These are phyloP conservation scores for Penicillium sp. DNA, from an alignment of 2,329 filamentous ascomycete genomes.

Conservation along the genomic window DNA sequence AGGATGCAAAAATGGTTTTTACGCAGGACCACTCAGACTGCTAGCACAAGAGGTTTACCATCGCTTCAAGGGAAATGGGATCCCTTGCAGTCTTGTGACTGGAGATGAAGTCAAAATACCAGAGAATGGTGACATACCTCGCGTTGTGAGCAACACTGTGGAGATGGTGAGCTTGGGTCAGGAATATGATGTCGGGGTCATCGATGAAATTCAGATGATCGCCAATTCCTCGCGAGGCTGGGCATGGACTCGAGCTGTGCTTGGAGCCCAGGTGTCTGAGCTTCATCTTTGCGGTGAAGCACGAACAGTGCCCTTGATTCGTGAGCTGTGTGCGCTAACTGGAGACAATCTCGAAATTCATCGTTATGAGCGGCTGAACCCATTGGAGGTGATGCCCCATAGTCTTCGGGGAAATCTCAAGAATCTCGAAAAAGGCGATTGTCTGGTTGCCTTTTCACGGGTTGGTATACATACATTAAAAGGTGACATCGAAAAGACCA, in stretches of 20 bases:
- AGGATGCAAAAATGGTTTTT: constrained; percentile 68
- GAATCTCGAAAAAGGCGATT: constrained; percentile 79
- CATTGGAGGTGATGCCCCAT: constrained; percentile 58
- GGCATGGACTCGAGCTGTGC: constrained; percentile 87
- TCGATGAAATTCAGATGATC: constrained; percentile 99
- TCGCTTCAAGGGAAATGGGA: constrained; percentile 73
- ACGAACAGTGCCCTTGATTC: constrained; percentile 70
- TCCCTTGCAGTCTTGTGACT: constrained; percentile 72
- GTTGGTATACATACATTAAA: constrained; percentile 76
- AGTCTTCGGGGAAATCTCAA: constrained; percentile 60
- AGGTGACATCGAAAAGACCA: constrained; percentile 65
- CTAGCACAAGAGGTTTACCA: constrained; percentile 92
- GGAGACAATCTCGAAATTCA: constrained; percentile 81
- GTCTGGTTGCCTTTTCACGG: constrained; percentile 79
- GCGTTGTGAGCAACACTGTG: constrained; percentile 81
- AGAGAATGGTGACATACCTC: constrained; percentile 45
- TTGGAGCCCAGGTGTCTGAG: constrained; percentile 81
- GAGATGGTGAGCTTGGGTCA: constrained; percentile 68
- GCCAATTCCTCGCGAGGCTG: constrained; percentile 71
- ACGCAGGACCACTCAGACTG: constrained; percentile 81
- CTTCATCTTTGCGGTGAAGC: constrained; percentile 91
- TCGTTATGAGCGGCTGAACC: constrained; percentile 75
- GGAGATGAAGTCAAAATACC: constrained; percentile 80
- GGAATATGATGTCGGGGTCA: constrained; percentile 78
- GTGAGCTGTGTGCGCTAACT: constrained; percentile 67